A percentile compares a stretch with the other conserved stretches of the same genome.
These are phyloP conservation scores for Globisporangium paroecandrum DNA, from an alignment of 352 stramenopile genomes.

Conservation along the genomic window DNA sequence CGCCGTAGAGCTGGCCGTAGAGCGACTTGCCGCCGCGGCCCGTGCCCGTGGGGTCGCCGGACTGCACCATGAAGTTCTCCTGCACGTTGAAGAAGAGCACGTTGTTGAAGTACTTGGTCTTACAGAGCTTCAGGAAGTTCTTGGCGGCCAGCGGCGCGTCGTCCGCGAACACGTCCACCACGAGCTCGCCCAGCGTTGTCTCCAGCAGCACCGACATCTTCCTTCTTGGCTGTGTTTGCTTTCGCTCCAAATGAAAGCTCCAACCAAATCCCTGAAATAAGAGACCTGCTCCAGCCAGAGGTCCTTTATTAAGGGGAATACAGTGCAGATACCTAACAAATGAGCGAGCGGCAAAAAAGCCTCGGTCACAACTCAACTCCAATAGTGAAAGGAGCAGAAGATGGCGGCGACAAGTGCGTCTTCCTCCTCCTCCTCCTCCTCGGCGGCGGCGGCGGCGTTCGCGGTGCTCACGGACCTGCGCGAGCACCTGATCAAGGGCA, in stretches of 20 bases:
- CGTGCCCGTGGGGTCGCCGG: constrained; percentile 89
- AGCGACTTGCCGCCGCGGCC: constrained; percentile 94
- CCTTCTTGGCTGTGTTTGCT: background rate
- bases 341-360: background rate
- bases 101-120: constrained; percentile 93
- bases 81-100: constrained; percentile 96
- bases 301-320: too few relatives aligned
- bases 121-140: constrained; percentile 97
- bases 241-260: too few relatives aligned
- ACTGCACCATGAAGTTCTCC: constrained; percentile 93
- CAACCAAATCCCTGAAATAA: too few relatives aligned
- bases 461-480: constrained; percentile 48
- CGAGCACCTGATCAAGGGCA: constrained; percentile 73
- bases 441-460: constrained; percentile 23
- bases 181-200: constrained; percentile 87
- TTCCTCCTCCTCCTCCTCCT: background rate
- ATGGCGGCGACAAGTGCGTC: background rate
- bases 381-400: background rate
- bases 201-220: constrained; percentile 93
- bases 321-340: too few relatives aligned
- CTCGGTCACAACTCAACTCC: background rate
- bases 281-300: too few relatives aligned
- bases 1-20: constrained; percentile 91
- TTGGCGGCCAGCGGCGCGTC: constrained; percentile 74
- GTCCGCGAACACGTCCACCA: constrained; percentile 90